Base-by-base conservation (phyloP, 441 rosid species). In the Populus hybrid region DNA sequence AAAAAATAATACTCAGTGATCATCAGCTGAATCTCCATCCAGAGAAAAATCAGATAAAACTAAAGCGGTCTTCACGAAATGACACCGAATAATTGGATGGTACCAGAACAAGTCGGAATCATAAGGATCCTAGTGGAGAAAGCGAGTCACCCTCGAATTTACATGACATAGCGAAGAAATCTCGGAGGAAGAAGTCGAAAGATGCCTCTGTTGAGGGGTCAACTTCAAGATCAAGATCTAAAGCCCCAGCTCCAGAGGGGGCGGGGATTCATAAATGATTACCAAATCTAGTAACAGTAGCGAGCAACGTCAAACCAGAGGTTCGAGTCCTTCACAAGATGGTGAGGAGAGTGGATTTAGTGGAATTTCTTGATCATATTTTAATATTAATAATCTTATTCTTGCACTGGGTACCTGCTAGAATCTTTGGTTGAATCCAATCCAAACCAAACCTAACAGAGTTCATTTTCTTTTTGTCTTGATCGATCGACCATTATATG, bases 121-220 rank as follows among this genome's bases (percentile, higher is more conserved):
- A 57, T 0, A 79, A 84, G 79, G 84, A 81, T 34, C 72, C 78
- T 8, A 80, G 68, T 79, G 73, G 72, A 12, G 84, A 74, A 1
- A 70, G 53, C 11, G 86, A 83, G 5, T 63, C 85, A 4, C 38
- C 83, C 3, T 78, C 86, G 6, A 84, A 66, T 73, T 76, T 73
- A 38, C 80, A 88, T 24, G 90, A 83, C 40, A 72, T 82, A 30
- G 86, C 92, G 2, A 89, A 84, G 78, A 90, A 81, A 73, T 38
- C 83, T 23, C 74, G 95, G 69, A 80, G 94, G 30, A 90, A 87
- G 84, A 91, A 88, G 32, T 82, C 94, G 0, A 89, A 87, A 24
- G 93, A 91, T 16, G 28, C 59, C 26, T 46, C 63, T 8, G 72
- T 34, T 0, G 87, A 76, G 20, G 26, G 26, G 92, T 61, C 65